Evolutionary conservation across 768 basidiomycete species (phyloP).

Genomic region (Boletus rubropictus): DNA sequence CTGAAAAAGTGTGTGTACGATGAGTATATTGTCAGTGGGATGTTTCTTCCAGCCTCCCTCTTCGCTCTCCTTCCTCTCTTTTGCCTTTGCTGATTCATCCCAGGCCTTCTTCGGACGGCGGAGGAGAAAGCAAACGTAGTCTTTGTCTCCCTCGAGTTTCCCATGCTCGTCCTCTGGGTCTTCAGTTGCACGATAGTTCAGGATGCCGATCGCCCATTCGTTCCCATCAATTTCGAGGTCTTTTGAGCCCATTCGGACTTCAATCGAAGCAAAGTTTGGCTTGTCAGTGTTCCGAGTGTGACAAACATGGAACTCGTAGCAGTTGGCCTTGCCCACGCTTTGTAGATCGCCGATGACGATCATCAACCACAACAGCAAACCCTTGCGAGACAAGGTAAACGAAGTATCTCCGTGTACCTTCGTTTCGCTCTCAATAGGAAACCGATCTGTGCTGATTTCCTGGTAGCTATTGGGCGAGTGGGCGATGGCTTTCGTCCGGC

Average conservation of each 20-base stretch:
- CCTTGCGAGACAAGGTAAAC: constrained; percentile 12
- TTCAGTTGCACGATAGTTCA: background rate
- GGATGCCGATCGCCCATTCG: background rate
- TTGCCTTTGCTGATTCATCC: background rate
- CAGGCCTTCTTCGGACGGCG: background rate
- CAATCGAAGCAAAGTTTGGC: background rate
- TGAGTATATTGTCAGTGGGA: background rate
- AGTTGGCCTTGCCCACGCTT: too few relatives aligned
- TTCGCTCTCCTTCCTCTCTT: background rate
- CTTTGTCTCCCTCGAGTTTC: background rate
- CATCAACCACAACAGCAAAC: constrained; percentile 12
- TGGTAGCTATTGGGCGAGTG: constrained; percentile 17
- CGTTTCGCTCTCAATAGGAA: constrained; percentile 3
- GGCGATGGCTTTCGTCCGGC: constrained; percentile 10
- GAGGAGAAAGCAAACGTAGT: background rate
- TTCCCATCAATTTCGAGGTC: too few relatives aligned
- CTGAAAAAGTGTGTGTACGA: background rate
- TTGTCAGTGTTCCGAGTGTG: background rate
- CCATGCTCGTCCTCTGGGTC: background rate
- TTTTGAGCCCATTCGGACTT: background rate
- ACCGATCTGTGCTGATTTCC: background rate
- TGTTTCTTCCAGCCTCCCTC: background rate
- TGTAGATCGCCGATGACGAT: constrained; percentile 6
- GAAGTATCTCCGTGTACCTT: constrained; percentile 14
- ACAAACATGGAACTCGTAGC: background rate